Conservation (phyloP, 1,284 basidiomycete genomes). For the Rhodotorula sp. region DNA sequence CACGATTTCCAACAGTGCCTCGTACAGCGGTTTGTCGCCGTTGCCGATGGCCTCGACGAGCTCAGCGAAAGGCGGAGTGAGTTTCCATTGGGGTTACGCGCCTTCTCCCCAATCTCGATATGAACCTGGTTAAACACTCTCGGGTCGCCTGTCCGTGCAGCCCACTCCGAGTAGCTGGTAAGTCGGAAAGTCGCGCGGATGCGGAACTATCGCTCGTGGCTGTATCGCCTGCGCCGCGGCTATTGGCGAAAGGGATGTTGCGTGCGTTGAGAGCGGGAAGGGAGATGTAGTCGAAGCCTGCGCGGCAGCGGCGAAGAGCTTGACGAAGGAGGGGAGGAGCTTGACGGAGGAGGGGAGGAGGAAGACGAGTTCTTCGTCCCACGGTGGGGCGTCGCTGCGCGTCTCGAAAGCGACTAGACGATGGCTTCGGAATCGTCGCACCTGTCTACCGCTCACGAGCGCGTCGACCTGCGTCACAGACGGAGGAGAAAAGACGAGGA, state of each 20-base stretch:
- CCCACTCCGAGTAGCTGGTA: conserved; percentile 7
- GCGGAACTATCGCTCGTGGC: conserved; percentile 11
- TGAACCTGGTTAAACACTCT: not conserved
- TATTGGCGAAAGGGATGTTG: conserved; percentile 8
- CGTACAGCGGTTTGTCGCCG: too few relatives aligned
- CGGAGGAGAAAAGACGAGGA: not conserved
- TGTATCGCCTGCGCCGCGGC: conserved; percentile 12
- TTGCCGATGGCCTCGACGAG: too few relatives aligned
- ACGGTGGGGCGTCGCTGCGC: not conserved
- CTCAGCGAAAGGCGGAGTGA: not conserved
- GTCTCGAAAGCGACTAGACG: conserved; percentile 10
- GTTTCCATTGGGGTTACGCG: conserved; percentile 3
- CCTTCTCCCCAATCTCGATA: conserved; percentile 1
- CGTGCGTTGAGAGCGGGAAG: conserved; percentile 2
- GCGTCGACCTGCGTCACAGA: not conserved
- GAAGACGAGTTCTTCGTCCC: conserved; percentile 14
- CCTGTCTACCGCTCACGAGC: not conserved
- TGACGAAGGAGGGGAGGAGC: conserved; percentile 4
- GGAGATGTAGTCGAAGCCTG: conserved; percentile 10
- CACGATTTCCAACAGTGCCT: too few relatives aligned
- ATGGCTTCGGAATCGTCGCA: conserved; percentile 7
- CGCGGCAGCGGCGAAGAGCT: too few relatives aligned
- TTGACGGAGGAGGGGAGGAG: conserved; percentile 8
- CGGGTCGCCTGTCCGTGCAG: conserved; percentile 2
- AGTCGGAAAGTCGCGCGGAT: conserved; percentile 15